Evolutionary conservation across 495 filamentous ascomycete genomes (phyloP).

Genomic region (Penicillium daleae): DNA sequence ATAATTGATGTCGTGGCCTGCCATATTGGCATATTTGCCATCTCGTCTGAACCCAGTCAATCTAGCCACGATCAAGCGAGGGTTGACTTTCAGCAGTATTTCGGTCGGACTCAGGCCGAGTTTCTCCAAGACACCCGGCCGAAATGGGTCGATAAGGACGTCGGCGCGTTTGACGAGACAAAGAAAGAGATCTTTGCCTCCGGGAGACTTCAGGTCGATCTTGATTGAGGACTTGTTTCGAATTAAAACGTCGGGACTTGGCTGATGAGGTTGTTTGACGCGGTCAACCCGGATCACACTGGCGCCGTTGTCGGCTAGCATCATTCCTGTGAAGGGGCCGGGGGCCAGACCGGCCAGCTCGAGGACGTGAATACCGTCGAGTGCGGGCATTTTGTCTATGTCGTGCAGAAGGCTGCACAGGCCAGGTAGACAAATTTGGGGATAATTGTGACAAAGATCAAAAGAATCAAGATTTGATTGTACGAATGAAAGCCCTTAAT

Average conservation of each 20-base stretch:
- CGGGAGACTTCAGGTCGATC: slow-evolving; percentile 67
- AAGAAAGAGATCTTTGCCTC: slow-evolving; percentile 60
- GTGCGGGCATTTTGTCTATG: slow-evolving; percentile 10
- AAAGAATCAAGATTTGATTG: background rate
- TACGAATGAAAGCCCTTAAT: background rate
- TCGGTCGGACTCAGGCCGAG: slow-evolving; percentile 63
- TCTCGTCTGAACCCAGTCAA: slow-evolving; percentile 75
- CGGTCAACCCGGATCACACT: slow-evolving; percentile 79
- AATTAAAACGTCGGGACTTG: slow-evolving; percentile 66
- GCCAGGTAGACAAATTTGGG: too few relatives aligned
- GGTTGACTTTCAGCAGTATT: slow-evolving; percentile 60
- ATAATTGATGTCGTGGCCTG: slow-evolving; percentile 89
- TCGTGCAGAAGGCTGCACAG: too few relatives aligned
- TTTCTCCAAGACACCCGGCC: slow-evolving; percentile 77
- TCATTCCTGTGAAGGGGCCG: slow-evolving; percentile 79
- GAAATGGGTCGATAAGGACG: slow-evolving; percentile 81
- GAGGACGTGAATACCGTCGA: slow-evolving; percentile 65
- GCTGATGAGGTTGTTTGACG: slow-evolving; percentile 21
- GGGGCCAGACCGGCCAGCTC: slow-evolving; percentile 82
- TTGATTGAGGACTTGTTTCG: slow-evolving; percentile 71
- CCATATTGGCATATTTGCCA: slow-evolving; percentile 75
- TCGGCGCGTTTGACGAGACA: slow-evolving; percentile 59
- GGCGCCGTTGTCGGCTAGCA: slow-evolving; percentile 79
- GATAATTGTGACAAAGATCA: too few relatives aligned
- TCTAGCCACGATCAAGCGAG: slow-evolving; percentile 68